Base-by-base conservation (phyloP, 495 filamentous ascomycete species). In the Jackrogersella minutella region DNA sequence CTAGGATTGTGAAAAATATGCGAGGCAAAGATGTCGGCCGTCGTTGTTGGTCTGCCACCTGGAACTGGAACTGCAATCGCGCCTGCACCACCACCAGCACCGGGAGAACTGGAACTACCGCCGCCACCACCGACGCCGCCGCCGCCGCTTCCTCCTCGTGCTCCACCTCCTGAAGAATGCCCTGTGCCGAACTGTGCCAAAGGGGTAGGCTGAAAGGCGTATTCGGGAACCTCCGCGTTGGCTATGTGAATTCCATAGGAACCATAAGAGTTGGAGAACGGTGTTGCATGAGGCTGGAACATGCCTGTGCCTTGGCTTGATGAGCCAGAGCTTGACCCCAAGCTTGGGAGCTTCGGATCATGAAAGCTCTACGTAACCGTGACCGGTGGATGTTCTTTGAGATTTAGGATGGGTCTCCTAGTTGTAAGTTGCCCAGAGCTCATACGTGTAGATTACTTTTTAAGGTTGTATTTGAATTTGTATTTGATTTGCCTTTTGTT, bases 201-300 rank as follows among this genome's bases (percentile, higher is more conserved):
- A 26, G 79, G 75, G 39, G 77, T 77, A 44, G 76, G 71, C 47
- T 77, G 77, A 57, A 80, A 81, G 40, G 77, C 77, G 76, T 79
- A 81, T 41, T 82, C 69, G 41, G 81, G 75, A 17, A 79, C 65
- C 54, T 76, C 68, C 39, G 69, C 69, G 69, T 78, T 76, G 30
- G 72, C 68, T 58, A 73, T 69, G 33, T 73, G 68, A 62, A 77
- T 77, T 68, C 77, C 77, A 71, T 74, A 73, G 44, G 75, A 60
- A 64, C 71, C 70, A 64, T 76, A 74, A 31, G 72, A 66, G 57
- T 73, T 73, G 68, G 74, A 66, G 59, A 73, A 85, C 44, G 82
- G 77, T 40, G 81, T 80, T 41, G 82, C 72, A 62, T 84, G 79
- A 72, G 83, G 78, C 71, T 84, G 82, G 76, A 81, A 86, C 83